Conservation (phyloP, 257 asterid genomes). For the Phtheirospermum japonicum region DNA sequence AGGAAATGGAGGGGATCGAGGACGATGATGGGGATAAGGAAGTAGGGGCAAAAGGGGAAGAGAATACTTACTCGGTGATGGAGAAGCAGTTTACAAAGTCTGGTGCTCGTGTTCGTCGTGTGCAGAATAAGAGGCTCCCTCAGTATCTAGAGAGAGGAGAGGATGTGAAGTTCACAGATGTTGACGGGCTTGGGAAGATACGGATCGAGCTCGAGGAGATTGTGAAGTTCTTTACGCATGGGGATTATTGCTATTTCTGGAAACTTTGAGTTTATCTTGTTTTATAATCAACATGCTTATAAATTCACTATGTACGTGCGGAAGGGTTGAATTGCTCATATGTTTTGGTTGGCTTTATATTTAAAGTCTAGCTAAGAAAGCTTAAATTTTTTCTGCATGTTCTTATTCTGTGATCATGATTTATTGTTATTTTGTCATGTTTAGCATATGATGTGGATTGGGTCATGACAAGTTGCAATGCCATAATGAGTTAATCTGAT, state of each 20-base stretch:
- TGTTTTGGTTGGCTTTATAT: too few species aligned
- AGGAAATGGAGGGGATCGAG: too few species aligned
- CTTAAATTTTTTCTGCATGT: too few species aligned
- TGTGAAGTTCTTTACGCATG: slow-evolving; percentile 94
- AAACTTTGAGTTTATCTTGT: slow-evolving; percentile 18
- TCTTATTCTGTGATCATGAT: too few species aligned
- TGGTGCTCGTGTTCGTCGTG: slow-evolving; percentile 99
- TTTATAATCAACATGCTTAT: slow-evolving; percentile 3
- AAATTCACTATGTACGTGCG: too few species aligned
- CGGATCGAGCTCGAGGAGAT: slow-evolving; percentile 96
- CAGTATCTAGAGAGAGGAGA: slow-evolving; percentile 81
- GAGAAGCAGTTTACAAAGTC: slow-evolving; percentile 83
- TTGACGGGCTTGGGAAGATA: slow-evolving; percentile 96
- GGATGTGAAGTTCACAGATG: slow-evolving; percentile 91
- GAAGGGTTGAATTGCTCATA: too few species aligned
- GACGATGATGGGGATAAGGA: too few species aligned
- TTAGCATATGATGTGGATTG: too few species aligned
- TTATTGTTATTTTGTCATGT: too few species aligned
- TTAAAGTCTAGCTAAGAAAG: too few species aligned
- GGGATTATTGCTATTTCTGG: slow-evolving; percentile 43
- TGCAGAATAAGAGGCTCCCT: slow-evolving; percentile 70
- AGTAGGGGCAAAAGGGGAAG: slow-evolving; percentile 63
- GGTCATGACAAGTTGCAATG: too few species aligned
- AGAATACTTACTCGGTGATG: slow-evolving; percentile 68
- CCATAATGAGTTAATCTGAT: too few species aligned